These are phyloP conservation scores for Pancytospora philotis DNA, from an alignment of 371 early-diverging fungal species.

Conservation along the genomic window DNA sequence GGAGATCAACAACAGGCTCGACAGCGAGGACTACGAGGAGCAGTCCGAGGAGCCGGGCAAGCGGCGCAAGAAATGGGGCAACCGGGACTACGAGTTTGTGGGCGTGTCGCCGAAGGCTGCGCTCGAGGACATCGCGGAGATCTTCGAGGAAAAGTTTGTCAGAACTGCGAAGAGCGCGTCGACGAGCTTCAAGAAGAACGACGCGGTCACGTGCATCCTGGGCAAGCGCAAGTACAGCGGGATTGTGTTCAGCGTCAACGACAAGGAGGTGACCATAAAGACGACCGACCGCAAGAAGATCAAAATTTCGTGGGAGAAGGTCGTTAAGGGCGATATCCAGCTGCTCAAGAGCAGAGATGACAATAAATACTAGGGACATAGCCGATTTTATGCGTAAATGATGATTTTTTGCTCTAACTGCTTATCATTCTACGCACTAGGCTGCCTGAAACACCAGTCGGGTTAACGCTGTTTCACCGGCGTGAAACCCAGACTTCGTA, in stretches of 20 bases:
- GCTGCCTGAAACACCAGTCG: not conserved
- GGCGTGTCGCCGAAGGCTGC: not conserved
- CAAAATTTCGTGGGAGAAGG: conserved; percentile 2
- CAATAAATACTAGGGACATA: not conserved
- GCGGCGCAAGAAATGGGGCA: not conserved
- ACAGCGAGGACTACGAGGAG: conserved; percentile 3
- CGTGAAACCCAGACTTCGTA: no score
- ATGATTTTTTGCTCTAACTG: no score
- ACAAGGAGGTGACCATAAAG: conserved; percentile 3
- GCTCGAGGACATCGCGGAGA: not conserved
- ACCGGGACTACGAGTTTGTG: not conserved
- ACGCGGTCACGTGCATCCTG: not conserved
- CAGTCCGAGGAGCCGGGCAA: not conserved
- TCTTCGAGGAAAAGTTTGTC: not conserved
- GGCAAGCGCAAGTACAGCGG: conserved; percentile 5
- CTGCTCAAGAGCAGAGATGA: not conserved
- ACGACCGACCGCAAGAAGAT: conserved; percentile 14
- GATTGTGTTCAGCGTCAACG: not conserved
- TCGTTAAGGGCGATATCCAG: not conserved
- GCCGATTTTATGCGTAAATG: no score
- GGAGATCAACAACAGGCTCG: not conserved
- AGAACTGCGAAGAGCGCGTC: not conserved
- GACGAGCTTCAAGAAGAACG: conserved; percentile 2
- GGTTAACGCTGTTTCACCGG: not conserved
- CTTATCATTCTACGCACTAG: no score